Percentiles rank a stretch among this genome's conserved stretches.
These are phyloP conservation scores for Syzygium oleosum DNA, from an alignment of 345 rosid species.

Conservation along the genomic window DNA sequence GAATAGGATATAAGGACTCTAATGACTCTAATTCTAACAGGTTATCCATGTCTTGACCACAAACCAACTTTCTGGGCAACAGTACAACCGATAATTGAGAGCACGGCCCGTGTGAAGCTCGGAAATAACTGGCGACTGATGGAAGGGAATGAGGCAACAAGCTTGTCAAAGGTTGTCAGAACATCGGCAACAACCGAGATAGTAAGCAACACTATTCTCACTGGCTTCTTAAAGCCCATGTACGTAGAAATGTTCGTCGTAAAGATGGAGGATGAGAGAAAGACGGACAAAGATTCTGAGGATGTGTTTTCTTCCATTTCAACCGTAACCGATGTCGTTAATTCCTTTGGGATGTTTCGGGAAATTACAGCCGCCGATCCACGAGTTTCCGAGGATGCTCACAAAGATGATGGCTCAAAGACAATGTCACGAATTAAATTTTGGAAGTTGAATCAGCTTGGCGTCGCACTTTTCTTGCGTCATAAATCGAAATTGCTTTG, in stretches of 20 bases:
- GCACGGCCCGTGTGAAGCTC: neutral
- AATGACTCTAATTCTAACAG: neutral
- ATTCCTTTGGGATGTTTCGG: neutral
- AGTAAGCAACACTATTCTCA: neutral
- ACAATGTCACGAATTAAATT: no score
- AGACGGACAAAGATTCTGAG: neutral
- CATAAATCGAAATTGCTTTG: no score
- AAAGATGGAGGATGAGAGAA: neutral
- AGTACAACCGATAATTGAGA: neutral
- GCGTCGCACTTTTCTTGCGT: no score
- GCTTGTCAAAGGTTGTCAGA: neutral
- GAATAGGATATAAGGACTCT: neutral
- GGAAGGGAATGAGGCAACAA: neutral
- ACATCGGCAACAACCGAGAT: neutral
- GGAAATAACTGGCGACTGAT: neutral
- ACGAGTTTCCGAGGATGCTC: no score
- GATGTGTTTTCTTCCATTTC: neutral
- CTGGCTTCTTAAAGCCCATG: neutral
- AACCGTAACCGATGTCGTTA: neutral
- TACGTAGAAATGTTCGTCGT: neutral
- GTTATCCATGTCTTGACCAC: neutral
- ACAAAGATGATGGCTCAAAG: no score
- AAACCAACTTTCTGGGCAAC: constrained; percentile 2
- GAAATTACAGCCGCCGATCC: no score
- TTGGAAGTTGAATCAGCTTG: no score